Evolutionary conservation across 257 asterid species (phyloP), one percentile per base, ranked within the genome.

Genomic region (Mentha longifolia): DNA sequence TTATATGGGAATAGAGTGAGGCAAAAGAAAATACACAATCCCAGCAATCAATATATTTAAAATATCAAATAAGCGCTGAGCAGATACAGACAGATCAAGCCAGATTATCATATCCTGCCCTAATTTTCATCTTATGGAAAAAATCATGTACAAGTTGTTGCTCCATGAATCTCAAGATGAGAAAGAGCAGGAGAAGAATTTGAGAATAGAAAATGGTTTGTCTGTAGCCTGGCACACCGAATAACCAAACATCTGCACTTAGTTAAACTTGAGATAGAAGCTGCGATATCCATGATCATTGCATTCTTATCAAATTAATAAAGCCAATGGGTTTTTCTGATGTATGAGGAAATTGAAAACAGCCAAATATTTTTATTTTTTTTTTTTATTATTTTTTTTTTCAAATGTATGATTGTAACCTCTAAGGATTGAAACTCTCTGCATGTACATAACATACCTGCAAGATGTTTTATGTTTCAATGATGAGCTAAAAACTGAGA

Each of bases 1-100:
- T 68, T 75, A 87, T 85, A 79, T 56, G 69, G 17, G 72, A 64
- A 70, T 74, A 60, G 62, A 72, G 88, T 83, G 71, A 80, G 88
- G 77, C 65, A 58, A 75, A 37, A 56, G 49, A 57, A 74, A 59
- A 30, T 62, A 71, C 31, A 49, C 19, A 49, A 28, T 20, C 42
- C 12, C 19, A 22, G 42, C 60, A 68, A 70, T 60, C 4, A 25
- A 56, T 30, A 4, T 28, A 72, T 41, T 50, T 31, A 57, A 41
- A 57, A 75, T 19, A 55, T 30, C 46, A 50, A 75, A 61, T 9
- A 56, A 68, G 59, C 43, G 41, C 31, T 45, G 25, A 50, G 47
- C 33, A 67, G 30, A 42, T 57, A 45, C 13, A 17, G 7, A 66
- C 59, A 55, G 51, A 15, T 41, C 47, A 51, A 20, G 59, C 70